Evolutionary conservation across 192 early-diverging fungal genomes (phyloP), one percentile per base, ranked within the genome.

Genomic region (Coemansia asiatica): DNA sequence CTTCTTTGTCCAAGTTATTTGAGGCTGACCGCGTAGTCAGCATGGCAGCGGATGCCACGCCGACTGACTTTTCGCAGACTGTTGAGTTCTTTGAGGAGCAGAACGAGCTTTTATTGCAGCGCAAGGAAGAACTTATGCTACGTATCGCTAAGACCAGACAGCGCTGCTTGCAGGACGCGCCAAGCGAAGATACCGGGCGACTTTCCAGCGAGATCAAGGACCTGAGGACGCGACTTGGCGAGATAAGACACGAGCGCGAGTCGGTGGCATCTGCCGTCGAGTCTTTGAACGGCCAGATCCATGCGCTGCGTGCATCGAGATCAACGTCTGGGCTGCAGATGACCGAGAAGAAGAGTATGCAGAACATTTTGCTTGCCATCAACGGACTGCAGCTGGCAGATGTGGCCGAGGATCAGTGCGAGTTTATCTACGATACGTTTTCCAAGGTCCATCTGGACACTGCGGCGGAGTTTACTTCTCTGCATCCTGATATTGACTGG

Each of bases 401-500:
- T 2, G 69, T 61, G 21, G 46, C 58, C n/a, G 67, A 68, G 16
- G 66, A 69, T 19, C 40, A 66, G 13, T 81, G 79, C 50, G 73
- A 75, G 59, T 81, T 81, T 72, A 63, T 75, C 6, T 81, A 81
- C 48, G 79, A 81, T 59, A 62, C 36, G 49, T 81, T 75, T 26
- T 25, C 73, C 27, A 75, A 75, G 40, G 63, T 81, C 1, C 69
- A 72, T 23, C 33, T 81, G 28, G 79, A 68, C 40, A 55, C 56
- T 13, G 48, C 73, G 4, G 79, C 73, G 1, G 73, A 81, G 51
- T 75, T 81, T 33, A 69, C 74, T 36, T 81, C 79, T 49, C 60
- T 81, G 49, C 79, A 81, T 33, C 79, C 79, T 0, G 79, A 81
- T 13, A 72, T 81, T n/a, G 72, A 81, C 73, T 81, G 79, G 79